Conservation (phyloP, 163 green algal species). For the Scenedesmus sp. region DNA sequence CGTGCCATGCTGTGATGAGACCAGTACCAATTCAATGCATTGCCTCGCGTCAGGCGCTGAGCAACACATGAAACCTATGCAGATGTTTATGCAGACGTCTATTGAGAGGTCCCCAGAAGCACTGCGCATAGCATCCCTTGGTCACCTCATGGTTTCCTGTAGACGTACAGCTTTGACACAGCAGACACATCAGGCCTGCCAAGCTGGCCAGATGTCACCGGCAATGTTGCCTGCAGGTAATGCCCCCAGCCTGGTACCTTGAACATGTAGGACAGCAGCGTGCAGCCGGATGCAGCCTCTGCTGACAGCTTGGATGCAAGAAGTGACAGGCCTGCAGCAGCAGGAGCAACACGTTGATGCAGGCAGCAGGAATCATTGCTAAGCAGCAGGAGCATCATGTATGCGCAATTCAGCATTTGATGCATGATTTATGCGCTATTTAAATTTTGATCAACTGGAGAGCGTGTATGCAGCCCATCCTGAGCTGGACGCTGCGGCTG, state of each 20-base stretch:
- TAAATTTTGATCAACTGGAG: no score
- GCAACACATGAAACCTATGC: no score
- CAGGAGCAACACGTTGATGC: neutral
- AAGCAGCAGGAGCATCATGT: neutral
- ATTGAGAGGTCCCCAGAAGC: no score
- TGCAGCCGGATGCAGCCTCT: neutral
- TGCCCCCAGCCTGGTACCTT: slow-evolving; percentile 6
- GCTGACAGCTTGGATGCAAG: neutral
- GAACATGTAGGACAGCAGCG: slow-evolving; percentile 14
- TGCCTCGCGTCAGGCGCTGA: no score
- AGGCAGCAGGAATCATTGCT: neutral
- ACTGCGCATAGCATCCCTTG: neutral
- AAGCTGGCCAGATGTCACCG: neutral
- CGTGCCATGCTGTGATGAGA: no score
- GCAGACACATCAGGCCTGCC: neutral
- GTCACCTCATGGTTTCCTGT: neutral
- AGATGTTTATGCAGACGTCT: no score
- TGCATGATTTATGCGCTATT: no score
- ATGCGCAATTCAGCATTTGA: no score
- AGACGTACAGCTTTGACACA: slow-evolving; percentile 10
- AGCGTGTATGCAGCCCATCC: neutral
- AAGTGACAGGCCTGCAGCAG: slow-evolving; percentile 1
- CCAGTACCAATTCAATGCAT: no score
- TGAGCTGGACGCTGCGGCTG: neutral
- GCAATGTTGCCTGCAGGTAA: neutral